phyloP scores from a whole-genome alignment of 1,284 basidiomycete genomes.

The Ceratobasidium theobromae region DNA sequence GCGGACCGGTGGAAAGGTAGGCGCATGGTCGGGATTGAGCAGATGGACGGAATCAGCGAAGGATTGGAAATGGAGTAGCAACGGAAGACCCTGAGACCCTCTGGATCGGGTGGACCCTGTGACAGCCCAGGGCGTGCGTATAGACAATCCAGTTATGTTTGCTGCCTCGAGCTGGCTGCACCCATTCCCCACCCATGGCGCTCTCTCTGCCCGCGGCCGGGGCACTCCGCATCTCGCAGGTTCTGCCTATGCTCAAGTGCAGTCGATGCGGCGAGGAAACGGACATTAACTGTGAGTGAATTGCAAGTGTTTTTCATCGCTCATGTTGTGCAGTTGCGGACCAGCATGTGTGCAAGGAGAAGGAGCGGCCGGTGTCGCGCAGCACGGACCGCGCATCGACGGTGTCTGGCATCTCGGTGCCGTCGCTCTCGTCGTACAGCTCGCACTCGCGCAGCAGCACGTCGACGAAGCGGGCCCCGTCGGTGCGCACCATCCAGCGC shows the following conservation, averaged over 20 bases:
- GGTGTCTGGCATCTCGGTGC: slow-evolving; percentile 1
- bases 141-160: no score
- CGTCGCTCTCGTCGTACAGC: slow-evolving; percentile 26
- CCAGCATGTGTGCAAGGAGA: slow-evolving; percentile 40
- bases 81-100: slow-evolving; percentile 17
- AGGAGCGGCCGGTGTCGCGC: slow-evolving; percentile 32
- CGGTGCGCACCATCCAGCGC: slow-evolving; percentile 14
- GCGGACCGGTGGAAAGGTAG: no score
- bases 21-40: no score
- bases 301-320: slow-evolving; percentile 63
- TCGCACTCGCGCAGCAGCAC: slow-evolving; percentile 23
- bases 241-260: slow-evolving; percentile 80
- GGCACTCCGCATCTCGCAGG: slow-evolving; percentile 61
- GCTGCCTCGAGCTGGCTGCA: no score
- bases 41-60: no score
- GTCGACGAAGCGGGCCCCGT: slow-evolving; percentile 18
- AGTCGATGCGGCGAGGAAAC: slow-evolving; percentile 58
- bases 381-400: slow-evolving; percentile 20
- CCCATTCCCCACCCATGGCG: slow-evolving; percentile 35
- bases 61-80: slow-evolving; percentile 16
- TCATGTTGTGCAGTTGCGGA: slow-evolving; percentile 60
- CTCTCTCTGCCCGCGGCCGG: slow-evolving; percentile 32
- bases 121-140: no score
- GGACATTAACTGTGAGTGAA: slow-evolving; percentile 21
- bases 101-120: slow-evolving; percentile 24